These are phyloP conservation scores for Myriosclerotinia curreyana DNA, from an alignment of 2,329 filamentous ascomycete species.

Conservation along the genomic window DNA sequence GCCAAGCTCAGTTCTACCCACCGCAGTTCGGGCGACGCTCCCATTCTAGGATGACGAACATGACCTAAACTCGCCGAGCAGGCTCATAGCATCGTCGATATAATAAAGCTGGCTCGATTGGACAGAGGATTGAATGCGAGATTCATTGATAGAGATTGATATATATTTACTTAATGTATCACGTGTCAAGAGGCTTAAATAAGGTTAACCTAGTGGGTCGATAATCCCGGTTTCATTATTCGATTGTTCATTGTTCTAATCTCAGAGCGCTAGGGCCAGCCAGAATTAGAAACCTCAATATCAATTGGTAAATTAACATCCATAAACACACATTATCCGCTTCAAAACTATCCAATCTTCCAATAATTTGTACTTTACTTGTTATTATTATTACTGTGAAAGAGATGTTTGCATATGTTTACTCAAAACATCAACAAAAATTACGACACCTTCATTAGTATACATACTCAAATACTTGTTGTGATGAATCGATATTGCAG, in stretches of 20 bases:
- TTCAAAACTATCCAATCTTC: neutral
- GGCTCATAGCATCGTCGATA: neutral
- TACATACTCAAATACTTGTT: slow-evolving; percentile 6
- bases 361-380: neutral
- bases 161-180: neutral
- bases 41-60: neutral
- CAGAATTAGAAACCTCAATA: slow-evolving; percentile 11
- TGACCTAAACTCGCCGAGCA: neutral
- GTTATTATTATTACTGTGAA: neutral
- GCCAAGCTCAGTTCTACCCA: neutral
- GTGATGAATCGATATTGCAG: slow-evolving; percentile 21
- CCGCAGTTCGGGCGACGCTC: neutral
- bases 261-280: neutral
- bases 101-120: neutral
- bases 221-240: neutral
- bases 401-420: slow-evolving; percentile 6
- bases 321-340: neutral
- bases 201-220: neutral
- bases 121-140: neutral
- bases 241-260: neutral
- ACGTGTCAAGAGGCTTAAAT: slow-evolving; percentile 1
- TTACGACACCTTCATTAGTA: slow-evolving; percentile 1
- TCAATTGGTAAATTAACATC: slow-evolving; percentile 4
- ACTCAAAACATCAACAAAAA: neutral
- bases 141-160: neutral